Conservation (phyloP, 148 eudicot genomes). For the Heliamphora exappendiculata region DNA sequence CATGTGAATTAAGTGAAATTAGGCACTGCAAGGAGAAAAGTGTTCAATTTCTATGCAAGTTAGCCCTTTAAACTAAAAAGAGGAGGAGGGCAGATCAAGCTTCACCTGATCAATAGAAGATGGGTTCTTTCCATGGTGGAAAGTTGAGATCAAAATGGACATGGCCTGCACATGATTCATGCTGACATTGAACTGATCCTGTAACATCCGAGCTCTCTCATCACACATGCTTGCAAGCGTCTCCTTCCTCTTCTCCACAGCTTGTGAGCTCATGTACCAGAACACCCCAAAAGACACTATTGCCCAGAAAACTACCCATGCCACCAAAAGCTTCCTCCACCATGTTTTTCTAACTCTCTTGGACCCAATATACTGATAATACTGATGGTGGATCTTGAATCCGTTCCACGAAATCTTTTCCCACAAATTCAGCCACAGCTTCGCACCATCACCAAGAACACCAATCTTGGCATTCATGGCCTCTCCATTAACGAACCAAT, state of each 20-base stretch:
- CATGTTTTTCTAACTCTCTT: slow-evolving; percentile 46
- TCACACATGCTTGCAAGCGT: slow-evolving; percentile 88
- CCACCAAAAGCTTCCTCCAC: slow-evolving; percentile 56
- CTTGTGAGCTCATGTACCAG: slow-evolving; percentile 57
- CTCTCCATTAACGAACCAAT: slow-evolving; percentile 52
- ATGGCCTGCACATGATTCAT: slow-evolving; percentile 95
- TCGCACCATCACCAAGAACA: slow-evolving; percentile 40
- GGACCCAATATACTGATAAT: slow-evolving; percentile 43
- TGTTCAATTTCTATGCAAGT: not conserved
- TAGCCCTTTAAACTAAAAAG: not conserved
- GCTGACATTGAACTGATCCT: slow-evolving; percentile 98
- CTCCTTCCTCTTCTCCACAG: slow-evolving; percentile 77
- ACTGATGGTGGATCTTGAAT: slow-evolving; percentile 46
- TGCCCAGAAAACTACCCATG: slow-evolving; percentile 55
- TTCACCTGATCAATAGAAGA: slow-evolving; percentile 94
- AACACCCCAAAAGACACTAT: slow-evolving; percentile 37
- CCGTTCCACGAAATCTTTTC: slow-evolving; percentile 35
- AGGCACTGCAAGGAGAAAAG: not conserved
- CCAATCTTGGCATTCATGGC: slow-evolving; percentile 47
- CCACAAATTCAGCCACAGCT: slow-evolving; percentile 40
- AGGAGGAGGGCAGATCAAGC: not conserved
- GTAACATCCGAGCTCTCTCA: slow-evolving; percentile 96
- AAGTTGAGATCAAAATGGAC: slow-evolving; percentile 81
- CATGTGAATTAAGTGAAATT: not conserved
- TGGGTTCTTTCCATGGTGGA: slow-evolving; percentile 78